phyloP scores from a whole-genome alignment of 805 yeast genomes.

The Cyberlindnera petersonii region DNA sequence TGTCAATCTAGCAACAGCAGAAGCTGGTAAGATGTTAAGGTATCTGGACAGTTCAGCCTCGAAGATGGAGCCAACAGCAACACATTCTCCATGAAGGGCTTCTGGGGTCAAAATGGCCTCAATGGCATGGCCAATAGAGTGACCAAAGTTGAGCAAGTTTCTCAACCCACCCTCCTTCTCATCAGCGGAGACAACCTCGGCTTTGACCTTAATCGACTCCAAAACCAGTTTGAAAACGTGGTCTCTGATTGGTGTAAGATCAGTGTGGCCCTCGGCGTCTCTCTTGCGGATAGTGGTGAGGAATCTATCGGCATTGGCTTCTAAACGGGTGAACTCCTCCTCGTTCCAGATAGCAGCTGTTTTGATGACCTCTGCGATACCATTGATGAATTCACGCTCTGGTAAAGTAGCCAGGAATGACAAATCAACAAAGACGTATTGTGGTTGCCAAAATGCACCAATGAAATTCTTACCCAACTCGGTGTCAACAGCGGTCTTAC shows the following conservation, averaged over 20 bases:
- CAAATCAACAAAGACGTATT: constrained; percentile 81
- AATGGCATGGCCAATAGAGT: constrained; percentile 95
- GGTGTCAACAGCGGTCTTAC: constrained; percentile 97
- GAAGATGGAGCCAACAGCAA: constrained; percentile 90
- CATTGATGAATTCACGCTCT: constrained; percentile 90
- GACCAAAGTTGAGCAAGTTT: constrained; percentile 91
- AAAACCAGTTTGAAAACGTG: constrained; percentile 75
- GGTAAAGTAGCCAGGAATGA: constrained; percentile 86
- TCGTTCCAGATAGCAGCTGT: constrained; percentile 99
- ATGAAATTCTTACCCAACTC: constrained; percentile 93
- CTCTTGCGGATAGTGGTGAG: constrained; percentile 58
- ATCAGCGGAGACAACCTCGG: constrained; percentile 88
- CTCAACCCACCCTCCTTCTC: constrained; percentile 95
- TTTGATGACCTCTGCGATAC: constrained; percentile 97
- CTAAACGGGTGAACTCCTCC: constrained; percentile 79
- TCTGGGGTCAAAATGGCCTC: constrained; percentile 97
- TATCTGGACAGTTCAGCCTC: constrained; percentile 96
- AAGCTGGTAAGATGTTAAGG: constrained; percentile 82
- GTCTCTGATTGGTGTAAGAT: constrained; percentile 64
- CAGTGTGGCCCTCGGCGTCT: constrained; percentile 47
- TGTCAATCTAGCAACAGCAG: constrained; percentile 85
- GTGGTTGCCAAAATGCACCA: constrained; percentile 98
- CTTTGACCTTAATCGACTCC: constrained; percentile 87
- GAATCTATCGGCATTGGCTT: constrained; percentile 66
- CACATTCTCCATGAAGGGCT: constrained; percentile 97